Base-by-base conservation (phyloP, 192 early-diverging fungal genomes). In the Haplosporangium gracile region DNA sequence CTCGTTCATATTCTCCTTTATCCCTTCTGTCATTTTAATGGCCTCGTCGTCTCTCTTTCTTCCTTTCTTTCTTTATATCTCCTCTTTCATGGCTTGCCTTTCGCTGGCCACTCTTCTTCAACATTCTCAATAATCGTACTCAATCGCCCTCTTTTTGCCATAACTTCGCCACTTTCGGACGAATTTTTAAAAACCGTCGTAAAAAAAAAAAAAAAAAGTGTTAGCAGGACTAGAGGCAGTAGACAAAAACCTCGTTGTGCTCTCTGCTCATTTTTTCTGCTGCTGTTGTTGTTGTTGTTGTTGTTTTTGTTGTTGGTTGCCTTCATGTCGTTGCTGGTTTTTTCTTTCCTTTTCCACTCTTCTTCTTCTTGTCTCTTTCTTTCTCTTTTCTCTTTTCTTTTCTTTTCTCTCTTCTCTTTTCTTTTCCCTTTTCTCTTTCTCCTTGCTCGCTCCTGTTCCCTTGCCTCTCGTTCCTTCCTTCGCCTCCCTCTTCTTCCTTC, bases 161-260 rank as follows among this genome's bases (percentile, higher is more conserved):
- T 29, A 65, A 65, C 60, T 65, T 65, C 60, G 60, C 60, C 60
- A 65, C 60, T 65, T 65, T 65, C 60, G 29, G 60, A 65, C 60
- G 24, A 60, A 29, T 32, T 32, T 26, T 32, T 29, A 65, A 10
- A 32, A 9, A 65, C n/a, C 60, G 32, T 65, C 60, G 60, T 16
- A 7, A 0, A 26, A n/a, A 51, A 51, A 55, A 55, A 22, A 55
- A 55, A 26, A 57, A 10, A 57, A n/a, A 26, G 55, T 57, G 55
- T 9, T 29, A 15, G 32, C 10, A 65, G 9, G 55, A 60, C 55
- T 60, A n/a, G 24, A n/a, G 53, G 24, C 57, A 10, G 57, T 8
- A 32, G 57, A 65, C 60, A 65, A 34, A 32, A 34, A 29, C 60
- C 10, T 65, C 60, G 60, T 65, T 65, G 60, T 65, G 60, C 60